Evolutionary conservation across 129 eudicot species (phyloP).

Genomic region (Sambucus nigra): DNA sequence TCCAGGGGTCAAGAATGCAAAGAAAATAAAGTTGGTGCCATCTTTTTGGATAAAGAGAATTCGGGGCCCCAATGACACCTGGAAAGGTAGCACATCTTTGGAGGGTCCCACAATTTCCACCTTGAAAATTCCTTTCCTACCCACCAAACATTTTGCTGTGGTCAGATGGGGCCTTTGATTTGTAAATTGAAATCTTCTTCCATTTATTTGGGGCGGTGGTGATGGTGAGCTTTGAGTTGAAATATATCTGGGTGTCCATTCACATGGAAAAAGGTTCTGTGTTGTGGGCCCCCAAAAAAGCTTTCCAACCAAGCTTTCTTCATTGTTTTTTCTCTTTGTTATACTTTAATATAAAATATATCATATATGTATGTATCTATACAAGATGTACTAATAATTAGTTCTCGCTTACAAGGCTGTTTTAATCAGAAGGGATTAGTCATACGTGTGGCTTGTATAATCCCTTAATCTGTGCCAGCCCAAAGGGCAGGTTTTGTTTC

Average conservation of each 20-base stretch:
- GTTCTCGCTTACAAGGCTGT: conserved; percentile 5
- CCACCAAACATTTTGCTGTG: conserved; percentile 9
- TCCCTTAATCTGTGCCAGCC: no score
- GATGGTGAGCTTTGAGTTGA: conserved; percentile 22
- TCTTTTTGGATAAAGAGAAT: not conserved
- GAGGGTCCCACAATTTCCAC: conserved; percentile 19
- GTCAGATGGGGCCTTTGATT: not conserved
- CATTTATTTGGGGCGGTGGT: conserved; percentile 26
- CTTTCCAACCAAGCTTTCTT: conserved; percentile 39
- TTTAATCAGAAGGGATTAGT: conserved; percentile 6
- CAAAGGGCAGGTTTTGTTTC: no score
- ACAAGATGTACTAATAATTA: not conserved
- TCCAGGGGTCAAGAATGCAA: conserved; percentile 16
- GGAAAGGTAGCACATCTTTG: conserved; percentile 10
- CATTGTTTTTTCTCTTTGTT: conserved; percentile 6
- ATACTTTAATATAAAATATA: not conserved
- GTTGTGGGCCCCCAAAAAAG: conserved; percentile 14
- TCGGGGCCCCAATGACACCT: conserved; percentile 18
- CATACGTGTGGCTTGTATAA: no score
- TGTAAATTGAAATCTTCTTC: conserved; percentile 1
- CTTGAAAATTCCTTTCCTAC: conserved; percentile 11
- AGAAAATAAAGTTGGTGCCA: no score
- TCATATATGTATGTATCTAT: not conserved
- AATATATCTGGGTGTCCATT: conserved; percentile 24
- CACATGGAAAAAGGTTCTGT: conserved; percentile 28